Evolutionary conservation across 352 stramenopile genomes (phyloP).

Genomic region (Albugo laibachii): DNA sequence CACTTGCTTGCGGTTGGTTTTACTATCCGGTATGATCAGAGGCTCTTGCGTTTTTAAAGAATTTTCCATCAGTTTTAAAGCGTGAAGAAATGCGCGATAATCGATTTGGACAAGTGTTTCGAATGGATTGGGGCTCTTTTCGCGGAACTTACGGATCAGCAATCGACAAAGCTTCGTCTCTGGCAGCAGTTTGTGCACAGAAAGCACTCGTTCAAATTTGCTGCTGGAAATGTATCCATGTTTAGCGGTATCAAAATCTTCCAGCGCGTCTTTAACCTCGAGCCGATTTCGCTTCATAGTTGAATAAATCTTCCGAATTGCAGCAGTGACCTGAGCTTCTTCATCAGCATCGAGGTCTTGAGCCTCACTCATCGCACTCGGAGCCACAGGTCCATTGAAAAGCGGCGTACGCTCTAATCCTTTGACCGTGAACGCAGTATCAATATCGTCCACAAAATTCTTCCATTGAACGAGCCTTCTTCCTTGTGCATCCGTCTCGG

Average conservation of each 20-base stretch:
- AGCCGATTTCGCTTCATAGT: slow-evolving; percentile 41
- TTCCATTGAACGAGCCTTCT: slow-evolving; percentile 50
- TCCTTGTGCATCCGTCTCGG: slow-evolving; percentile 26
- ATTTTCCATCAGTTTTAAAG: slow-evolving; percentile 23
- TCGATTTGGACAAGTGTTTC: too few species aligned
- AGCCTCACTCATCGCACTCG: slow-evolving; percentile 25
- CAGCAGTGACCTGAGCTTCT: slow-evolving; percentile 20
- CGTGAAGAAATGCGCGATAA: slow-evolving; percentile 58
- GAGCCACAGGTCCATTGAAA: neutral
- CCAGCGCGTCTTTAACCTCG: slow-evolving; percentile 60
- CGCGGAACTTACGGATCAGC: slow-evolving; percentile 55
- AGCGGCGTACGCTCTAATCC: slow-evolving; percentile 32
- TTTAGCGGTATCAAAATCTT: slow-evolving; percentile 62
- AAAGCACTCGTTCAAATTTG: slow-evolving; percentile 70
- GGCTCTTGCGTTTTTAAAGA: neutral
- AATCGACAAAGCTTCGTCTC: slow-evolving; percentile 20
- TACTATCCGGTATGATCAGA: neutral
- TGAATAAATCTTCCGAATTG: slow-evolving; percentile 21
- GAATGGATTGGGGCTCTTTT: slow-evolving; percentile 25
- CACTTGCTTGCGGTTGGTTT: slow-evolving; percentile 39
- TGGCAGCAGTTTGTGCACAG: slow-evolving; percentile 43
- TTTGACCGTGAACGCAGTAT: slow-evolving; percentile 64
- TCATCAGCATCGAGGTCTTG: slow-evolving; percentile 20
- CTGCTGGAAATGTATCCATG: slow-evolving; percentile 56
- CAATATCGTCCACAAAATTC: slow-evolving; percentile 57